These are phyloP conservation scores for Eucalyptus virginea DNA, from an alignment of 345 rosid genomes.

Conservation along the genomic window DNA sequence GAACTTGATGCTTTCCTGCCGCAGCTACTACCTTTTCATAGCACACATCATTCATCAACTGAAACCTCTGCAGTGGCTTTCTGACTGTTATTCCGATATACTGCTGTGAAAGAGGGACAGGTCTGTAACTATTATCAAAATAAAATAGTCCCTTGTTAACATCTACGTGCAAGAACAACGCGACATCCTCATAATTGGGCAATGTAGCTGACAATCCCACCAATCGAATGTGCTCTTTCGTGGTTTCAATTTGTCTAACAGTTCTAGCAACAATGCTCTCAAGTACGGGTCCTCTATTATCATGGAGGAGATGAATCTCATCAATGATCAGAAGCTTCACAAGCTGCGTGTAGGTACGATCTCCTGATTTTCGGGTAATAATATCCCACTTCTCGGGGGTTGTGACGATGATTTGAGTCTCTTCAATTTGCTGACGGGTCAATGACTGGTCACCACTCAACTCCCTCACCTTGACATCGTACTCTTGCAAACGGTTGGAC, in stretches of 20 bases:
- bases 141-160: slow-evolving; percentile 60
- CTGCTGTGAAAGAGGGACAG: slow-evolving; percentile 88
- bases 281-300: slow-evolving; percentile 95
- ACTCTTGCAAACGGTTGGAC: slow-evolving; percentile 66
- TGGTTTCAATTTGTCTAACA: slow-evolving; percentile 87
- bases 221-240: slow-evolving; percentile 82
- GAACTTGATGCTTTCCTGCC: slow-evolving; percentile 94
- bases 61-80: slow-evolving; percentile 93
- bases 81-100: slow-evolving; percentile 84
- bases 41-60: slow-evolving; percentile 94
- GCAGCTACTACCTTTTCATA: slow-evolving; percentile 83
- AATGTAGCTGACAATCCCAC: slow-evolving; percentile 94
- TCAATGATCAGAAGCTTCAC: slow-evolving; percentile 89
- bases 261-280: slow-evolving; percentile 99
- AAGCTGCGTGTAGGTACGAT: slow-evolving; percentile 90
- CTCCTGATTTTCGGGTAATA: slow-evolving; percentile 95
- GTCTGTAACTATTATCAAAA: slow-evolving; percentile 95
- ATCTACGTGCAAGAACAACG: slow-evolving; percentile 76
- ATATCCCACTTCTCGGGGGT: slow-evolving; percentile 99
- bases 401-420: slow-evolving; percentile 93
- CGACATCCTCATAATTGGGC: slow-evolving; percentile 93
- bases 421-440: slow-evolving; percentile 90
- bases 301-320: slow-evolving; percentile 97
- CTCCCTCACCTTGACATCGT: slow-evolving; percentile 73
- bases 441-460: slow-evolving; percentile 92